A percentile compares a stretch with the other conserved stretches of the same genome.
phyloP scores from a whole-genome alignment of 1,284 basidiomycete genomes.

The Cutaneotrichosporon sp. region DNA sequence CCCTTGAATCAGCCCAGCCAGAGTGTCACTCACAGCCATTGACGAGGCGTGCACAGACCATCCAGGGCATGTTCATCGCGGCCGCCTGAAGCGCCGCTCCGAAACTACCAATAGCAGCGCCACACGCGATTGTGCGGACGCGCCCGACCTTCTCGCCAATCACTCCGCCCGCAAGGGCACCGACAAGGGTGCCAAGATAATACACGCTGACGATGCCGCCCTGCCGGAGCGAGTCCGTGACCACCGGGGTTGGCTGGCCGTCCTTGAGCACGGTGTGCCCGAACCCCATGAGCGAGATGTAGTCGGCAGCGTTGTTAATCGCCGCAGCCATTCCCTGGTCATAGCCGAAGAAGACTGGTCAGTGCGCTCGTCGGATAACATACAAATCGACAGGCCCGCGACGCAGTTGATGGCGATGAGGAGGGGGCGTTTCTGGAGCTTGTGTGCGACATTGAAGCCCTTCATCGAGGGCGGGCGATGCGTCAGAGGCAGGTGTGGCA shows the following conservation, averaged over 20 bases:
- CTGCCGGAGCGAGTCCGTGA: conserved; percentile 58
- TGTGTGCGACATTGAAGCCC: no score
- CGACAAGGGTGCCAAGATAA: conserved; percentile 41
- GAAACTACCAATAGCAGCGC: conserved; percentile 37
- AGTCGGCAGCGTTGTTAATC: conserved; percentile 33
- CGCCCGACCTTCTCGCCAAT: conserved; percentile 51
- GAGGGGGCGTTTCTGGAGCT: conserved; percentile 18
- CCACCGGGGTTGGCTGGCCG: conserved; percentile 45
- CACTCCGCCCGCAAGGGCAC: conserved; percentile 33
- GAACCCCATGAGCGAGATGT: conserved; percentile 32
- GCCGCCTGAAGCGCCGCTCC: conserved; percentile 65
- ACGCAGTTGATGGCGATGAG: conserved; percentile 33
- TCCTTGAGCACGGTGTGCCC: conserved; percentile 28
- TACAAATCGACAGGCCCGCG: conserved; percentile 28
- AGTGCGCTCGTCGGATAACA: background rate
- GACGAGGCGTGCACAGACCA: conserved; percentile 62
- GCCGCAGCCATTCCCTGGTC: conserved; percentile 32
- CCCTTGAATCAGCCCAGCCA: background rate
- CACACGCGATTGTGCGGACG: conserved; percentile 62
- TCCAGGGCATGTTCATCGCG: conserved; percentile 62
- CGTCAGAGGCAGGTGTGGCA: no score
- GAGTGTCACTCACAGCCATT: conserved; percentile 17
- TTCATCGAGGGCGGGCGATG: no score
- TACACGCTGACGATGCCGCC: conserved; percentile 42
- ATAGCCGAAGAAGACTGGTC: conserved; percentile 33